These are phyloP conservation scores for Pseudopyrenochaeta lycopersici DNA, from an alignment of 2,329 filamentous ascomycete species.

Conservation along the genomic window DNA sequence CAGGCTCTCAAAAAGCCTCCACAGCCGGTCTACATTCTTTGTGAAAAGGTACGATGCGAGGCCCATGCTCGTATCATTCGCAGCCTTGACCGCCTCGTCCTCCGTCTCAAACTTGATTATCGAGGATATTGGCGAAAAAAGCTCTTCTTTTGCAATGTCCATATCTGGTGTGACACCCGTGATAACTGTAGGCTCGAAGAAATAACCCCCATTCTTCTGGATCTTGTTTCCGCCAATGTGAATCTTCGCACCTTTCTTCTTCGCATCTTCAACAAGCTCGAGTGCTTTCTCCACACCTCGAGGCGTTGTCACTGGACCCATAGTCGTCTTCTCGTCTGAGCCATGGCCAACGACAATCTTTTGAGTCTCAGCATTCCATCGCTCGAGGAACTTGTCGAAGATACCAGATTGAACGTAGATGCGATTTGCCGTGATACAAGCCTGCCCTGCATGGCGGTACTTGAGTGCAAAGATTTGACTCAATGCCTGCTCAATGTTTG, in stretches of 20 bases:
- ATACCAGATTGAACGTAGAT: slow-evolving; percentile 71
- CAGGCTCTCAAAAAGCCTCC: slow-evolving; percentile 72
- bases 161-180: slow-evolving; percentile 67
- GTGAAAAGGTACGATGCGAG: slow-evolving; percentile 74
- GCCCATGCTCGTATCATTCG: slow-evolving; percentile 71
- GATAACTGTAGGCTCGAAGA: slow-evolving; percentile 75
- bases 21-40: slow-evolving; percentile 71
- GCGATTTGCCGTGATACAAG: slow-evolving; percentile 71
- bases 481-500: slow-evolving; percentile 66
- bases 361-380: slow-evolving; percentile 61
- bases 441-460: slow-evolving; percentile 69
- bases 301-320: slow-evolving; percentile 68
- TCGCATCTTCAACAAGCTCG: slow-evolving; percentile 71
- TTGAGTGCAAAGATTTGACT: slow-evolving; percentile 59
- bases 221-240: slow-evolving; percentile 66
- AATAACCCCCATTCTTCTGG: slow-evolving; percentile 65
- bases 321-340: slow-evolving; percentile 63
- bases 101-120: slow-evolving; percentile 73
- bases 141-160: slow-evolving; percentile 67
- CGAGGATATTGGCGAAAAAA: slow-evolving; percentile 71
- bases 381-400: slow-evolving; percentile 67
- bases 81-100: slow-evolving; percentile 67
- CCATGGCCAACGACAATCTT: slow-evolving; percentile 70
- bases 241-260: slow-evolving; percentile 69
- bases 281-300: slow-evolving; percentile 65